Evolutionary conservation across 495 filamentous ascomycete species (phyloP), one percentile per base, ranked within the genome.

Genomic region (Talaromyces liani): DNA sequence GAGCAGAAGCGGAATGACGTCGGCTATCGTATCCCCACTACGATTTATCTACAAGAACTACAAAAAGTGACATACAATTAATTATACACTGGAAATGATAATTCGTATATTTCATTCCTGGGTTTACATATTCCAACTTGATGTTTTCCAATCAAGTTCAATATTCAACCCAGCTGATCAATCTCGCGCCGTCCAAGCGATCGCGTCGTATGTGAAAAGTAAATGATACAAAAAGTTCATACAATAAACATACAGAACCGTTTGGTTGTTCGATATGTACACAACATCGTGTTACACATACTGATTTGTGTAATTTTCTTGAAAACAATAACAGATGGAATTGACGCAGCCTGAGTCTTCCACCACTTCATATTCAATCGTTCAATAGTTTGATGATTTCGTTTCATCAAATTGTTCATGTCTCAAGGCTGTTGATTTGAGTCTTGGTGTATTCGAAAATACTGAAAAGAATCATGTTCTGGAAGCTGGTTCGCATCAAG

Each of bases 381-480:
- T 24, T 55, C 51, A 12, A 55, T 55, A 10, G 51, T 55, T 29
- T 16, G n/a, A 54, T 63, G 41, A 25, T 41, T 47, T 22, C 39
- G 6, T 20, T 39, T 18, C 8, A 22, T 36, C 51, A 41, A 25
- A 45, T 18, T 4, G 9, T 25, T 59, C 54, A 66, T 22, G 29
- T 54, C 2, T 72, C 67, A 39, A 80, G 68, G 55, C 72, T 60
- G 54, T 78, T 70, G 61, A 81, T 81, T 29, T 66, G 69, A 63
- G 71, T 68, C 68, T 77, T 80, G 60, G 80, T 72, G 57, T 75
- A 79, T 64, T 81, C 79, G 53, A 77, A 78, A 5, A 81, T 68
- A 67, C 75, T 78, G 60, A 81, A 69, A 34, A 80, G 66, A 39
- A 81, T 79, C 77, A 80, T 80, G 68, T 81, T 81, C 68, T 81